These are phyloP conservation scores for Myxozyma sirexii DNA, from an alignment of 805 yeast genomes.

Conservation along the genomic window DNA sequence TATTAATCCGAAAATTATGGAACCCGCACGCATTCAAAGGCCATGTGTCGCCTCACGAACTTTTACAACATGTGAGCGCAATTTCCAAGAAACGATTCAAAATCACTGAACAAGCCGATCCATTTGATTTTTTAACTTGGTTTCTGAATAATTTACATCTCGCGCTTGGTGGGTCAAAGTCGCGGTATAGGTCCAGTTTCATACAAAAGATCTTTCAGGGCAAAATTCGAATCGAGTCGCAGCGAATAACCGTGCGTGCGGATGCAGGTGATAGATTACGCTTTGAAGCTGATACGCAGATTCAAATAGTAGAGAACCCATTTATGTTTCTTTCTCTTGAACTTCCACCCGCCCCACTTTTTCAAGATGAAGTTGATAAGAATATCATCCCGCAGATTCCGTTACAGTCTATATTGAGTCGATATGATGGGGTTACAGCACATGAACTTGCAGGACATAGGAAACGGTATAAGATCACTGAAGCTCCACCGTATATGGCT, in stretches of 20 bases:
- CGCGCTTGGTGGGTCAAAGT: constrained; percentile 40
- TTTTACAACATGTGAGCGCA: constrained; percentile 54
- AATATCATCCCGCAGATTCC: constrained; percentile 54
- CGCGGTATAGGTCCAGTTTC: constrained; percentile 38
- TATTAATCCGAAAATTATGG: constrained; percentile 64
- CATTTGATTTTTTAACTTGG: constrained; percentile 64
- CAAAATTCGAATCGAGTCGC: constrained; percentile 45
- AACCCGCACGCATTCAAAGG: constrained; percentile 58
- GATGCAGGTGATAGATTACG: constrained; percentile 35
- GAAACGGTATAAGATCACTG: constrained; percentile 46
- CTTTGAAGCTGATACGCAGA: constrained; percentile 36
- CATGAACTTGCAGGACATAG: constrained; percentile 45
- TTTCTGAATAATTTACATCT: constrained; percentile 52
- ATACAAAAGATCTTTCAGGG: constrained; percentile 57
- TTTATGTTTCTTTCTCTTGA: constrained; percentile 63
- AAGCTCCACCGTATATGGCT: constrained; percentile 57
- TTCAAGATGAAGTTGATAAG: constrained; percentile 52
- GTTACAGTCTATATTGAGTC: constrained; percentile 46
- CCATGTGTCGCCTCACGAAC: constrained; percentile 70
- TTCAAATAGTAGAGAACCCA: constrained; percentile 32
- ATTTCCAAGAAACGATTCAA: constrained; percentile 51
- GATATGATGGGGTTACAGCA: constrained; percentile 40
- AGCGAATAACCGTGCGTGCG: constrained; percentile 38
- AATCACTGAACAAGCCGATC: constrained; percentile 50
- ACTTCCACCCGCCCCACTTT: constrained; percentile 60